phyloP scores from a whole-genome alignment of 768 basidiomycete genomes.

The Pisolithus albus region DNA sequence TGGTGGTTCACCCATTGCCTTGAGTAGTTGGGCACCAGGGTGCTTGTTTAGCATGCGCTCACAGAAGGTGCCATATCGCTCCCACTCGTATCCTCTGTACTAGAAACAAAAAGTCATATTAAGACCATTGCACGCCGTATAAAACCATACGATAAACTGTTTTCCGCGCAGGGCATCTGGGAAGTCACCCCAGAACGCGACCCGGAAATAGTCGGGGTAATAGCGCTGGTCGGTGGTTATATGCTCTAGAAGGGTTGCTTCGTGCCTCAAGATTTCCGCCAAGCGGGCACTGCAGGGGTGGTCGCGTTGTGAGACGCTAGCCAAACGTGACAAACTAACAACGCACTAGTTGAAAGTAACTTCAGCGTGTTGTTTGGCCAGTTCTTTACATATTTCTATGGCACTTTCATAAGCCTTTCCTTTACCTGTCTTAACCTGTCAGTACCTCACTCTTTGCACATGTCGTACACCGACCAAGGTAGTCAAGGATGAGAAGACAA shows the following conservation, averaged over 20 bases:
- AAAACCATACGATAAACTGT: conserved; percentile 73
- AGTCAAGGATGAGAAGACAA: conserved; percentile 87
- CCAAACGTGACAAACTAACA: background rate
- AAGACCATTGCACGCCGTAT: background rate
- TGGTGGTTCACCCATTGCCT: conserved; percentile 65
- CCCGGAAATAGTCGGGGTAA: conserved; percentile 89
- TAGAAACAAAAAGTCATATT: conserved; percentile 22
- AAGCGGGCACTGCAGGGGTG: conserved; percentile 54
- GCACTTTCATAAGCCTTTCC: conserved; percentile 98
- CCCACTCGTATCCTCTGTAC: conserved; percentile 95
- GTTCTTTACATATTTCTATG: conserved; percentile 87
- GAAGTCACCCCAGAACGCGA: conserved; percentile 91
- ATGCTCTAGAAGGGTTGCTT: conserved; percentile 81
- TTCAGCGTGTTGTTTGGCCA: conserved; percentile 81
- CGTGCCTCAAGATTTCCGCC: conserved; percentile 79
- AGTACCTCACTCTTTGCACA: conserved; percentile 4
- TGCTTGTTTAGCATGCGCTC: conserved; percentile 90
- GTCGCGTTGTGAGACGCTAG: too few relatives aligned
- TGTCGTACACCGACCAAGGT: conserved; percentile 54
- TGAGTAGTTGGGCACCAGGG: conserved; percentile 75
- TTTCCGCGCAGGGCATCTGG: conserved; percentile 80
- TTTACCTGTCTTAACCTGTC: conserved; percentile 49
- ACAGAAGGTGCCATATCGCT: conserved; percentile 84
- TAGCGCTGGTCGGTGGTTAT: conserved; percentile 79
- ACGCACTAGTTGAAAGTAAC: conserved; percentile 88